Base-by-base conservation (phyloP, 1,139 yeast species). In the Hyphopichia pseudoburtonii region DNA sequence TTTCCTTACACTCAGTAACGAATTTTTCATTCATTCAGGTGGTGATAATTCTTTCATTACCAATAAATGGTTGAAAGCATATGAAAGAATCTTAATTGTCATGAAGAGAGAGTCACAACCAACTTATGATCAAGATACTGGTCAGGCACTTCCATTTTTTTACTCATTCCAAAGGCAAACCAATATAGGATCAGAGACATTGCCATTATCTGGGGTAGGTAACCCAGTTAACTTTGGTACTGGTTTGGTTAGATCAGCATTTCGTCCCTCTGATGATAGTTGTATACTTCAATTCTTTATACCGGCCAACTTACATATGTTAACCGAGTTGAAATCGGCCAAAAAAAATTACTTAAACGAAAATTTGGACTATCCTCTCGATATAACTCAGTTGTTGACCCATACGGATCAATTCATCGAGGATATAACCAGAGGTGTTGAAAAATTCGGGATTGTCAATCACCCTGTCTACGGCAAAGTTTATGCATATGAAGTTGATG, bases 241-340 rank as follows among this genome's bases (percentile, higher is more conserved):
- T 0, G 89, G 94, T 0, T 65, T 88, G 42, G 67, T 88, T 7
- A 67, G 95, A 38, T 84, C 94, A n/a, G 94, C 95, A 0, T 88
- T 88, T 56, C 65, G 96, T 48, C 96, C 96, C 4, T 83, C 94
- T 23, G 96, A 88, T 56, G 96, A 88, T 60, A 89, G 96, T 1
- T 81, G 92, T 27, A 78, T 83, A 17, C 76, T 76, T 38, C 96
- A 87, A 57, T 81, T 82, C 45, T 85, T 87, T 54, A 75, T 89
- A 29, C 96, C 96, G 0, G 96, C 90, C 2, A 88, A 88, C 53
- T 88, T 90, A 2, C 90, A 85, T 48, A 66, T 86, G 67, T 60
- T 82, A 24, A 79, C 80, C 0, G 95, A 87, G 53, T 64, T 86
- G 34, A 60, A 56, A 35, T 57, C 60, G n/a, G 46, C 54, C n/a